A percentile compares a stretch with the other conserved stretches of the same genome.
Conservation (phyloP, 257 asterid species). For the Solanum habrochaites region DNA sequence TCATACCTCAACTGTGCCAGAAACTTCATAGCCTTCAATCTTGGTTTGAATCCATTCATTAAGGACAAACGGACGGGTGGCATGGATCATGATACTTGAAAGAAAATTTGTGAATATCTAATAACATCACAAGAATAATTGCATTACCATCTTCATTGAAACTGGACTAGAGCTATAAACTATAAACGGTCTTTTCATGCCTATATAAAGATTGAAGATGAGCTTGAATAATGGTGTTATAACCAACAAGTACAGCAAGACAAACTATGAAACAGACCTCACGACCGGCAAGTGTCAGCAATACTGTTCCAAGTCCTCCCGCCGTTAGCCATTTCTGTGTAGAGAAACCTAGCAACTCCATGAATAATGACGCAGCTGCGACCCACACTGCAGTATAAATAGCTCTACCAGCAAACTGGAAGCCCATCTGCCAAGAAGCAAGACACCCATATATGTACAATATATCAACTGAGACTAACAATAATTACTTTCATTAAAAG, state of each 20-base stretch:
- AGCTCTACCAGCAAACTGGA: conserved; percentile 93
- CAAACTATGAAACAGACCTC: conserved; percentile 41
- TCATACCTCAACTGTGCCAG: conserved; percentile 96
- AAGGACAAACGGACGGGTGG: conserved; percentile 79
- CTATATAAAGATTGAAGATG: not conserved
- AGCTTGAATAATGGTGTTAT: not conserved
- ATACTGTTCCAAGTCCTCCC: conserved; percentile 97
- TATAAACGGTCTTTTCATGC: not conserved
- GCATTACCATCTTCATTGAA: not conserved
- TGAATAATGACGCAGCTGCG: conserved; percentile 87
- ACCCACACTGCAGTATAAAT: conserved; percentile 93
- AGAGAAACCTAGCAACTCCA: conserved; percentile 97
- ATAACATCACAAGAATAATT: conserved; percentile 2
- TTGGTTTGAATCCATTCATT: conserved; percentile 97
- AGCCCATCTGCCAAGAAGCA: conserved; percentile 66
- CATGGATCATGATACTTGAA: conserved; percentile 95
- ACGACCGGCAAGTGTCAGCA: conserved; percentile 99
- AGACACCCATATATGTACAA: not conserved
- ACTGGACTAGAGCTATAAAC: not conserved
- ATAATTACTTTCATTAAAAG: not conserved
- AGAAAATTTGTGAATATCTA: conserved; percentile 98
- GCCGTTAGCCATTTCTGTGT: conserved; percentile 98
- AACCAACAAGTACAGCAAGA: not conserved
- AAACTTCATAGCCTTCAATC: conserved; percentile 94
- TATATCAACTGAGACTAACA: not conserved